These are phyloP conservation scores for Bigelowiella natans DNA, from an alignment of 78 protist species.

Conservation along the genomic window DNA sequence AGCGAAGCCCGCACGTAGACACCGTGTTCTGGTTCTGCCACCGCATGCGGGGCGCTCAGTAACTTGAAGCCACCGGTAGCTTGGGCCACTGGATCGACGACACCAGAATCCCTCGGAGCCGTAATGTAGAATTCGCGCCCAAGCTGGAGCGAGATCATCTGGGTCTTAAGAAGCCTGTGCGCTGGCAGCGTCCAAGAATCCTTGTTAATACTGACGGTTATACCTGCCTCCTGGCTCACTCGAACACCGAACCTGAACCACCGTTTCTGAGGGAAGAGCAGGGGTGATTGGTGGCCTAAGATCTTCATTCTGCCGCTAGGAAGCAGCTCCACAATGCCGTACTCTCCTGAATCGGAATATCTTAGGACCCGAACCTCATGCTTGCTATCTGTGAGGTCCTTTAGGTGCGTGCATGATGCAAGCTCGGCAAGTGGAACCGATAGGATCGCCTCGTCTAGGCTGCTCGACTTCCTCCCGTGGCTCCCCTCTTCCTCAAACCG, in stretches of 20 bases:
- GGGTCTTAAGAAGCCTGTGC: not conserved
- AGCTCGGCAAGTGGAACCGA: too few species aligned
- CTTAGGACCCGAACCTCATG: too few species aligned
- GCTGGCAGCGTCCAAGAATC: not conserved
- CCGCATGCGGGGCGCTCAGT: not conserved
- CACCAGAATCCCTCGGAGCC: too few species aligned
- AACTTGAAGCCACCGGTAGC: not conserved
- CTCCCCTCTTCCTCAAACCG: not conserved
- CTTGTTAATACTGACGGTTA: not conserved
- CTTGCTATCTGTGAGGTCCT: too few species aligned
- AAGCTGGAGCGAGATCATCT: not conserved
- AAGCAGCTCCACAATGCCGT: not conserved
- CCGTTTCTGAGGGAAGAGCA: not conserved
- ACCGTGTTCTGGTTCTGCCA: too few species aligned
- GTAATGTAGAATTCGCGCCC: not conserved
- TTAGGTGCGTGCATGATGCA: too few species aligned
- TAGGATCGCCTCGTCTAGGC: too few species aligned
- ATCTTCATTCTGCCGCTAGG: not conserved
- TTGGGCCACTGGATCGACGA: not conserved
- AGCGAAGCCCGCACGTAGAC: not conserved
- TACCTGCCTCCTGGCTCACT: not conserved
- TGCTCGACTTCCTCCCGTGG: too few species aligned
- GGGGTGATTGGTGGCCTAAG: not conserved
- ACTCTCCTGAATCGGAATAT: too few species aligned
- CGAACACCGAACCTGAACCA: not conserved